Base-by-base conservation (phyloP, 768 basidiomycete species). In the Hericium rajendrae region DNA sequence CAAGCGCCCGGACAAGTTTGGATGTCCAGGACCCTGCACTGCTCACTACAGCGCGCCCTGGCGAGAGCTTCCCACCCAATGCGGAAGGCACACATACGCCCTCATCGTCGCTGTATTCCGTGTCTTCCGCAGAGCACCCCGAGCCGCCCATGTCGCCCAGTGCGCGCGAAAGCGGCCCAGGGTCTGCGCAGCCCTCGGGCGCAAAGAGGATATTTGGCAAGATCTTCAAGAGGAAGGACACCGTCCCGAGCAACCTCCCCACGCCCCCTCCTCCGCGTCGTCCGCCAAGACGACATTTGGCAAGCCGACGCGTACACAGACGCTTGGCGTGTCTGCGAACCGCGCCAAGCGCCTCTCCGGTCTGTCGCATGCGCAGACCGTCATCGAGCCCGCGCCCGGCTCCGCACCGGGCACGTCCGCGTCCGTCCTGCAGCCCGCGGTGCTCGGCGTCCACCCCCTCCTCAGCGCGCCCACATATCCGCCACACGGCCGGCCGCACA, bases 361-460 rank as follows among this genome's bases (percentile, higher is more conserved):
- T 4, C 22, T 51, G 0, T n/a, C 20, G 20, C 13, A 16, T 4
- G 51, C 55, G 64, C 51, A 39, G 48, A 40, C 59, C 18, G 20
- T 53, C 24, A 56, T 51, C 22, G 52, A 41, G 12, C 51, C 48
- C 13, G 18, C 61, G 1, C 54, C 64, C 26, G 49, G 59, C 55
- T 56, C 59, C 56, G 13, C 43, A 39, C 50, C 49, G 53, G 57
- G 38, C 49, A 38, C 38, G n/a, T 38, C 52, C 40, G 51, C 28
- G 18, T 51, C 16, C 55, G 55, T 10, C 52, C 67, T 76, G 40
- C 74, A 77, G 48, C 72, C 77, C 3, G 69, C 78, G 1, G 70
- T 80, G n/a, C 77, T 91, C 3, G 89, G 88, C 22, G 80, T 90
- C 51, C 83, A 88, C 59, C 78, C 88, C 3, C 75, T 77, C 0